Percentiles rank a stretch among this genome's conserved stretches.
Conservation (phyloP, 805 yeast genomes). For the Scheffersomyces coipomensis region DNA sequence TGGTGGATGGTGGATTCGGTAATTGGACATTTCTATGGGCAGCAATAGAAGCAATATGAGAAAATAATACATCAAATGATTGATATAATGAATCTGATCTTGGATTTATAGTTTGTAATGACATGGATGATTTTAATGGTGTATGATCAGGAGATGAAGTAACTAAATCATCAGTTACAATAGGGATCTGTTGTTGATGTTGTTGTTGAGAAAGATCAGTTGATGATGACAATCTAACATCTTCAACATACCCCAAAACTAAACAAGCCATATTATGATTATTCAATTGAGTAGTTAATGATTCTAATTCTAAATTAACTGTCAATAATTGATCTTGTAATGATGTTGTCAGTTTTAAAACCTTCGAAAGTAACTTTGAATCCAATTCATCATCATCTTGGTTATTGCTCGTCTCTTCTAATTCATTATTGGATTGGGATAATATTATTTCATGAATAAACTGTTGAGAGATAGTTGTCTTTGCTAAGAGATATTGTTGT, state of each 20-base stretch:
- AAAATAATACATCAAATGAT: constrained; percentile 41
- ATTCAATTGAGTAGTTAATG: constrained; percentile 23
- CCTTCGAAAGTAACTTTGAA: constrained; percentile 23
- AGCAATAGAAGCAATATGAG: constrained; percentile 47
- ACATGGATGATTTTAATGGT: not conserved
- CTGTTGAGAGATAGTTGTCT: constrained; percentile 30
- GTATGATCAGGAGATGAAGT: not conserved
- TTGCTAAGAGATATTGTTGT: constrained; percentile 28
- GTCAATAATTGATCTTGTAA: constrained; percentile 29
- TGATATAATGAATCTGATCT: not conserved
- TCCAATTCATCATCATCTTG: constrained; percentile 20
- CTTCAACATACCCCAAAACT: constrained; percentile 48
- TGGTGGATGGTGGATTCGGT: constrained; percentile 29
- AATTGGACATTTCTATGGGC: constrained; percentile 41
- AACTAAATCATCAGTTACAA: not conserved
- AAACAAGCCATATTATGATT: constrained; percentile 46
- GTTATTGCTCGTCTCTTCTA: not conserved
- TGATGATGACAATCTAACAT: constrained; percentile 25
- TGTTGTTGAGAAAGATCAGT: not conserved
- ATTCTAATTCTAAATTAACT: constrained; percentile 26
- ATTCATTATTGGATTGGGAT: not conserved
- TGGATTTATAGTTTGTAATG: constrained; percentile 4
- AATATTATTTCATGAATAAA: constrained; percentile 26
- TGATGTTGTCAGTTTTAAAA: constrained; percentile 28
- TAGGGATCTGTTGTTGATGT: not conserved